phyloP scores from a whole-genome alignment of 1,139 yeast genomes.

The Nakaseomyces kungkrabaensis region DNA sequence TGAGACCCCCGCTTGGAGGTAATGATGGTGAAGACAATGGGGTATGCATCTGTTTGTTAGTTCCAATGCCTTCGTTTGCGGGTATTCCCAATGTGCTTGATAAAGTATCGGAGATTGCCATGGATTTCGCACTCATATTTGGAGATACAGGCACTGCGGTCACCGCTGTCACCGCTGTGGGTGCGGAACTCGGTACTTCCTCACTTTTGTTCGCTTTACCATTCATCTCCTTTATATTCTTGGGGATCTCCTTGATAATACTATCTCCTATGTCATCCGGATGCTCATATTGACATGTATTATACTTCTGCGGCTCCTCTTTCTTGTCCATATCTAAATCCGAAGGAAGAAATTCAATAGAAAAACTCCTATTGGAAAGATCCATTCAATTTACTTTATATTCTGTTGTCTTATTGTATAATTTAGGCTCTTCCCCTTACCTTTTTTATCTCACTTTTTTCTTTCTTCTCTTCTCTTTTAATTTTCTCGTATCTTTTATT shows the following conservation, averaged over 20 bases:
- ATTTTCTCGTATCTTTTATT: too few relatives aligned
- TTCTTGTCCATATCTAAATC: background rate
- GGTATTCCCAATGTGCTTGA: background rate
- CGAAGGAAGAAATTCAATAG: background rate
- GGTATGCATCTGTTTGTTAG: background rate
- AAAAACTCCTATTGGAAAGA: background rate
- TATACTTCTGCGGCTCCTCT: background rate
- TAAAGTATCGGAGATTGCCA: background rate
- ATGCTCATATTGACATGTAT: slow-evolving; percentile 1
- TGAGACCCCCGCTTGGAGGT: background rate
- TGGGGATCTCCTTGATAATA: background rate
- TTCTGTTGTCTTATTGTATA: too few relatives aligned
- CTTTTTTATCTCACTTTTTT: too few relatives aligned
- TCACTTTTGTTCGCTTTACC: background rate
- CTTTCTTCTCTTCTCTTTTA: too few relatives aligned
- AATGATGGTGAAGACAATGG: background rate
- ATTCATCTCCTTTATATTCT: background rate
- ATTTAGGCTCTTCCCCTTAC: too few relatives aligned
- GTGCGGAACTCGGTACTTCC: background rate
- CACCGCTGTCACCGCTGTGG: background rate
- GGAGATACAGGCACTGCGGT: background rate
- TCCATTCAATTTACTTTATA: background rate
- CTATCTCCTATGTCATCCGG: background rate
- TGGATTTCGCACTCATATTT: background rate
- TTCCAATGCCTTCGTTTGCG: background rate